Evolutionary conservation across 2,329 filamentous ascomycete species (phyloP), one percentile per base, ranked within the genome.

Genomic region (Scolecobasidium constrictum): DNA sequence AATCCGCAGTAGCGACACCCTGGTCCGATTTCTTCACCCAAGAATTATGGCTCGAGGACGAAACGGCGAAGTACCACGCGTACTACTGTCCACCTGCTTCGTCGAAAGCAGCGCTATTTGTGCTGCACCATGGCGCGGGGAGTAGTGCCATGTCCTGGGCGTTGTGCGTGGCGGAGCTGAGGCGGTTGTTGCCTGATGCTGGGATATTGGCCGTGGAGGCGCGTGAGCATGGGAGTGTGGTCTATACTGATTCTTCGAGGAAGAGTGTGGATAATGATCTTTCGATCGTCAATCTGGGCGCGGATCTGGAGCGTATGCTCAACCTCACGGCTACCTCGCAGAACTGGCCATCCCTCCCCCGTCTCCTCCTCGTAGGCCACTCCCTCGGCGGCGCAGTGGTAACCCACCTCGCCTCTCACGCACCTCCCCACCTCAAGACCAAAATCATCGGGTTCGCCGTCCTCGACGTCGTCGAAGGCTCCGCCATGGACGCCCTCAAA

Each of bases 101-200:
- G 6, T 72, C 73, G 34, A 78, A 73, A 47, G 85, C 83, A 0
- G 87, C 90, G 0, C 69, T 98, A 4, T 88, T 98, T 61, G 82
- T 96, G 46, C 86, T 84, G 64, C 92, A 98, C 58, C 92, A 98
- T 63, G 92, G 92, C 31, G 92, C 86, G 33, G 92, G 92, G 13
- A 94, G 88, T 3, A 94, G 88, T 0, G 93, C 84, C 5, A 74
- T 96, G 46, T 94, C 87, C 2, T 98, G 96, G 63, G 88, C 88
- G 4, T 71, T 86, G 3, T 78, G 94, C 47, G 78, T 81, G 2
- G 72, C 77, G 35, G 83, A 93, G 58, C 78, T 96, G 47, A 75
- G 81, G 42, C 85, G 82, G 58, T 71, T 77, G 5, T 68, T 94
- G 34, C 86, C 92, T 1, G 70, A 77, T 5, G 84, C 88, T 3